Percentiles rank a stretch among this genome's conserved stretches.
Evolutionary conservation across 2,329 filamentous ascomycete genomes (phyloP).

Genomic region (Dryadomyces sulphureus): DNA sequence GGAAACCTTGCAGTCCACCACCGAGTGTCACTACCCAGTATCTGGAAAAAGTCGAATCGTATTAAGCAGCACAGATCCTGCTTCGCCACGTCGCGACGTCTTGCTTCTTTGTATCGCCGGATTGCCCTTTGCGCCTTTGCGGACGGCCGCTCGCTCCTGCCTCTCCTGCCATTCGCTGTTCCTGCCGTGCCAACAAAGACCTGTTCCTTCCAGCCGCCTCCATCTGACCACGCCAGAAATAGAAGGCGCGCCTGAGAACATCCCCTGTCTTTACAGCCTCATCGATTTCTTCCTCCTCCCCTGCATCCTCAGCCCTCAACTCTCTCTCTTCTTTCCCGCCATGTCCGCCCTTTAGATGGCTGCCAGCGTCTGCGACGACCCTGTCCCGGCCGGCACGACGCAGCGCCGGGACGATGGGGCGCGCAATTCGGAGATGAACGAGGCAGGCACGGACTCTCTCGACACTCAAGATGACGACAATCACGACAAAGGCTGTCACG

Average conservation of each 20-base stretch:
- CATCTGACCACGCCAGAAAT: background rate
- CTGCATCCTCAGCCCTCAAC: background rate
- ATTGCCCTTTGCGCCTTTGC: too few relatives aligned
- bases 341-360: background rate
- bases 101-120: background rate
- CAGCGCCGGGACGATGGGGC: background rate
- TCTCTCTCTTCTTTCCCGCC: too few relatives aligned
- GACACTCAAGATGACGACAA: too few relatives aligned
- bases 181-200: background rate
- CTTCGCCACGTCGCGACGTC: too few relatives aligned
- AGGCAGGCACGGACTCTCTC: too few relatives aligned
- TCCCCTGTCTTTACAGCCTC: background rate
- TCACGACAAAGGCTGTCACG: background rate
- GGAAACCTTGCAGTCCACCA: too few relatives aligned
- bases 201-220: background rate
- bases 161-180: too few relatives aligned
- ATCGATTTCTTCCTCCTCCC: background rate
- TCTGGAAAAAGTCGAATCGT: too few relatives aligned
- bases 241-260: background rate
- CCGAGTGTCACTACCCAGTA: too few relatives aligned
- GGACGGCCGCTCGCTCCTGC: background rate
- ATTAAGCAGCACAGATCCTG: too few relatives aligned
- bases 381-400: background rate
- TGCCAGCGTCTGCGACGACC: background rate
- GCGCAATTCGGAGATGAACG: too few relatives aligned